Percentiles rank a stretch among this genome's conserved stretches.
Evolutionary conservation across 116 monocot species (phyloP).

Genomic region (Iris pallida): DNA sequence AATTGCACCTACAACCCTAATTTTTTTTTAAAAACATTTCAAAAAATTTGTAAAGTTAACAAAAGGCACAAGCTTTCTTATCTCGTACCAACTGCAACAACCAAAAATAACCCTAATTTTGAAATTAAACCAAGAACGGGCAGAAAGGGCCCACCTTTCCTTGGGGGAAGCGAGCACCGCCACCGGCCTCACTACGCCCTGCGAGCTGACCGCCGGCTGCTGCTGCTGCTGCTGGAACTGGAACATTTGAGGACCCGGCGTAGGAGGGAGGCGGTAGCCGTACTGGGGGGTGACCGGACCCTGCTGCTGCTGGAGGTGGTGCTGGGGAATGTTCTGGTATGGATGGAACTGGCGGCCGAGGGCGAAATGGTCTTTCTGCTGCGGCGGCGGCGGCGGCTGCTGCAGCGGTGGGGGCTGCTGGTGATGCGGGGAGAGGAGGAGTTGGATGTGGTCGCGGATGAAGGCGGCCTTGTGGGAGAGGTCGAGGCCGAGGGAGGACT

Average conservation of each 20-base stretch:
- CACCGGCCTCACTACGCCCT: constrained; percentile 10
- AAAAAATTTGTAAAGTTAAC: background rate
- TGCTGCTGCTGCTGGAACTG: constrained; percentile 23
- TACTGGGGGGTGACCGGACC: constrained; percentile 10
- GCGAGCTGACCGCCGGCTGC: background rate
- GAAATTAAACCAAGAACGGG: background rate
- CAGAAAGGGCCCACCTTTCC: constrained; percentile 41
- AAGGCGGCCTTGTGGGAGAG: constrained; percentile 82
- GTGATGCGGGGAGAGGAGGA: constrained; percentile 40
- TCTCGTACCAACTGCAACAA: background rate
- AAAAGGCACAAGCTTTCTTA: no score
- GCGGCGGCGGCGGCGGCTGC: background rate
- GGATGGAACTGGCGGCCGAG: background rate
- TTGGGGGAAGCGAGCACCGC: constrained; percentile 9
- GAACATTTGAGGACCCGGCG: background rate
- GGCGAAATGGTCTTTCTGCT: background rate
- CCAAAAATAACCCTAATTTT: constrained; percentile 11
- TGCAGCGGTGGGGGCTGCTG: background rate
- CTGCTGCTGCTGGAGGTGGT: constrained; percentile 1
- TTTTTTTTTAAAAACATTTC: background rate
- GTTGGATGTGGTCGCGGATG: constrained; percentile 67
- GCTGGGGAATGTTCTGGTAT: no score
- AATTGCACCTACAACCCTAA: background rate
- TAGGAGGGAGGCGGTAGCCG: background rate
- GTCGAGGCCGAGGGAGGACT: constrained; percentile 68